phyloP scores from a whole-genome alignment of 176 grass and related monocot species.

The Raddia guianensis region DNA sequence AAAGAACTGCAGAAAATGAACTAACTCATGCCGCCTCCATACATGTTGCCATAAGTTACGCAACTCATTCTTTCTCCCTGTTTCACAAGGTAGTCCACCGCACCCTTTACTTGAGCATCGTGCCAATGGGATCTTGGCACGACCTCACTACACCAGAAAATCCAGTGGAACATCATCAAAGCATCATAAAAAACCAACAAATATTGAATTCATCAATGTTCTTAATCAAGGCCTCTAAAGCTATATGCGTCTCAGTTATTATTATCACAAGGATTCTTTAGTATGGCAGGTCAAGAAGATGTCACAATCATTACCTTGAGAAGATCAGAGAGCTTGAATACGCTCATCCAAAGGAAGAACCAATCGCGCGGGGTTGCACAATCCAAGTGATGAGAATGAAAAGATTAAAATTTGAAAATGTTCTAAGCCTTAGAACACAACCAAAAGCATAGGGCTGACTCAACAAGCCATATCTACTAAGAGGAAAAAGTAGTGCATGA shows the following conservation, averaged over 20 bases:
- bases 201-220: constrained; percentile 5
- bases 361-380: no score
- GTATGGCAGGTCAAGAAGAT: no score
- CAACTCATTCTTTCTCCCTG: constrained; percentile 89
- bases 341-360: no score
- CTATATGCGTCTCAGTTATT: not conserved
- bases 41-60: constrained; percentile 98
- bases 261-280: no score
- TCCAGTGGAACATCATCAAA: constrained; percentile 26
- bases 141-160: constrained; percentile 84
- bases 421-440: no score
- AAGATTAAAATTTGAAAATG: no score
- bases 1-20: constrained; percentile 20
- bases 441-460: no score
- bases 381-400: no score
- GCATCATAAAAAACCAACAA: not conserved
- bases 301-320: no score
- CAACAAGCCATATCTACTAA: no score
- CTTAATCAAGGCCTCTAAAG: constrained; percentile 1
- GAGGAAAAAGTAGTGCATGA: no score
- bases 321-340: no score
- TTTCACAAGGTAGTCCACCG: constrained; percentile 92
- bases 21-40: constrained; percentile 96
- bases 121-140: constrained; percentile 87
- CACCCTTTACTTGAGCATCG: constrained; percentile 91